These are phyloP conservation scores for Coemansia sp. DNA, from an alignment of 192 early-diverging fungal species.

Conservation along the genomic window DNA sequence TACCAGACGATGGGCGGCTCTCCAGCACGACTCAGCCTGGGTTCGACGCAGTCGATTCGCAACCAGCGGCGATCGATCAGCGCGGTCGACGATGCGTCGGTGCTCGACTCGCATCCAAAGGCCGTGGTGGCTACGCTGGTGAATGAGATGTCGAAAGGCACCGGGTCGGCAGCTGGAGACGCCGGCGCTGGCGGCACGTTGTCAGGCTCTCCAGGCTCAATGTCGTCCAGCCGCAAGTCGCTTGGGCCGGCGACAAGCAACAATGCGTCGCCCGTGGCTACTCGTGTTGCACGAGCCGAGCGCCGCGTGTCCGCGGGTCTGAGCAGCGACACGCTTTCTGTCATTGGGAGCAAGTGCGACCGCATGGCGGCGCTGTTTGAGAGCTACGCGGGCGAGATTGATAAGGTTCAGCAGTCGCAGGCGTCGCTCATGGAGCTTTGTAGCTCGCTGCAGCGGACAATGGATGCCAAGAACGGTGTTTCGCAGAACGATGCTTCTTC, in stretches of 20 bases:
- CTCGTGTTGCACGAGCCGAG: conserved; percentile 40
- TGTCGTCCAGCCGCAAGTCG: conserved; percentile 15
- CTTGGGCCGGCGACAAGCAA: conserved; percentile 5
- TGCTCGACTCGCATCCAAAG: conserved; percentile 35
- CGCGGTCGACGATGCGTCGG: conserved; percentile 26
- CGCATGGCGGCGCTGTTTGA: conserved; percentile 41
- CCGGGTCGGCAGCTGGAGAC: not conserved
- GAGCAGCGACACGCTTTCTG: conserved; percentile 39
- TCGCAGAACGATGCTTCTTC: not conserved
- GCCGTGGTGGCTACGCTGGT: conserved; percentile 52
- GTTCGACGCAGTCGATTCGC: conserved; percentile 22
- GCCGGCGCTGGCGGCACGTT: not conserved
- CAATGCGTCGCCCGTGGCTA: conserved; percentile 7
- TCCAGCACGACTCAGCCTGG: conserved; percentile 30
- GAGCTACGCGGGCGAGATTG: conserved; percentile 34
- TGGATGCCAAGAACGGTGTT: not conserved
- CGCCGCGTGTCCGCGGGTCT: conserved; percentile 46
- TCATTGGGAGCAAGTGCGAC: conserved; percentile 45
- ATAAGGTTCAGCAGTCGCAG: conserved; percentile 29
- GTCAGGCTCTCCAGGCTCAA: conserved; percentile 9
- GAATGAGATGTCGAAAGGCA: conserved; percentile 30
- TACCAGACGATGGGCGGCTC: conserved; percentile 16
- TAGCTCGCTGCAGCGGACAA: conserved; percentile 19
- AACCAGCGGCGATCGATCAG: conserved; percentile 40
- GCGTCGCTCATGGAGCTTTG: conserved; percentile 32